Evolutionary conservation across 805 yeast genomes (phyloP).

Genomic region (Barnettozyma wickerhamii): DNA sequence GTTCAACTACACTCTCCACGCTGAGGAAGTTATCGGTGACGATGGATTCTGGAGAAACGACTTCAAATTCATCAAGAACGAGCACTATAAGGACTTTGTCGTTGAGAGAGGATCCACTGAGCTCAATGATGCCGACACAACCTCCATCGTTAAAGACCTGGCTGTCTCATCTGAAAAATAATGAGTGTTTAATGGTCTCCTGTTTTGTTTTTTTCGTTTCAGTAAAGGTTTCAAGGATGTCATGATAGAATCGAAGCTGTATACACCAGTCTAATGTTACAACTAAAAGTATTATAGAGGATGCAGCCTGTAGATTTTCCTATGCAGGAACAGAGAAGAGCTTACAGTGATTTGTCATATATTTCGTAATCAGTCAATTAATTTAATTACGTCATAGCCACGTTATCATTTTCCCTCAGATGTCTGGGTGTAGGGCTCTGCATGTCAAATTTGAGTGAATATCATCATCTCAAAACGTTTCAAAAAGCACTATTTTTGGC

Average conservation of each 20-base stretch:
- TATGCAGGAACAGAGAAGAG: too few relatives aligned
- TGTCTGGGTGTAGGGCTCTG: background rate
- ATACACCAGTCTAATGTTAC: background rate
- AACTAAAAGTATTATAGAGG: too few relatives aligned
- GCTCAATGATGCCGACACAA: background rate
- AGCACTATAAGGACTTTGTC: constrained; percentile 18
- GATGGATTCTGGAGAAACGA: constrained; percentile 74
- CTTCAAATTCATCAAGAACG: constrained; percentile 37
- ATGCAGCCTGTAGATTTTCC: too few relatives aligned
- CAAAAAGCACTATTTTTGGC: too few relatives aligned
- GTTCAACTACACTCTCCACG: constrained; percentile 48
- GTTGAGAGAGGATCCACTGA: constrained; percentile 7
- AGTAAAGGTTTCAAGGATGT: background rate
- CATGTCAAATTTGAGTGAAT: too few relatives aligned
- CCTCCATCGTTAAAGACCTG: background rate
- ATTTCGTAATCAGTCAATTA: too few relatives aligned
- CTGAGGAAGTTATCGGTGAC: constrained; percentile 51
- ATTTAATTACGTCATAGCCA: too few relatives aligned
- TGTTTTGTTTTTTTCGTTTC: background rate
- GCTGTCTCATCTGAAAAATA: background rate
- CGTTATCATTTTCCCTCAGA: background rate
- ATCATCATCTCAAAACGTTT: too few relatives aligned
- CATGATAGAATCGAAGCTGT: background rate
- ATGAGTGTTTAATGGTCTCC: too few relatives aligned
- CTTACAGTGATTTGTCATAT: too few relatives aligned